A percentile compares a stretch with the other conserved stretches of the same genome.
phyloP scores from a whole-genome alignment of 1,139 yeast genomes.

The Hemisphaericaspora subhashii region DNA sequence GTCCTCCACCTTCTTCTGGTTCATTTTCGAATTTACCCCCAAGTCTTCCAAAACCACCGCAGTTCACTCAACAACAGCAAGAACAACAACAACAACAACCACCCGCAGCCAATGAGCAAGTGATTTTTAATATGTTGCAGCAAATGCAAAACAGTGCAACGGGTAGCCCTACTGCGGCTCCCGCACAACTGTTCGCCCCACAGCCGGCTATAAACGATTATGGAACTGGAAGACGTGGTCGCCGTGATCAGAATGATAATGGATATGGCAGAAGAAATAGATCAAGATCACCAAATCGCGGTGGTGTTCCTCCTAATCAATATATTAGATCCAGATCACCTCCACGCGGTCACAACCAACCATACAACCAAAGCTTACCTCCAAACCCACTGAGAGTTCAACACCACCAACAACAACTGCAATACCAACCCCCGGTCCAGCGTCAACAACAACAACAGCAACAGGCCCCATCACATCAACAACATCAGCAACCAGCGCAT shows the following conservation, averaged over 20 bases:
- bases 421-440: conserved; percentile 9
- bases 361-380: conserved; percentile 30
- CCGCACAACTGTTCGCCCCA: conserved; percentile 17
- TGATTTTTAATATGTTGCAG: conserved; percentile 44
- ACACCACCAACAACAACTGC: conserved; percentile 14
- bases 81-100: conserved; percentile 15
- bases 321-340: conserved; percentile 27
- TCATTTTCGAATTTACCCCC: not conserved
- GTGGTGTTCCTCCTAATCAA: conserved; percentile 12
- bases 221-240: conserved; percentile 34
- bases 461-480: conserved; percentile 10
- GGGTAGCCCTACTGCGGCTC: not conserved
- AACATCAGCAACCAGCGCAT: conserved; percentile 11
- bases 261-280: conserved; percentile 51
- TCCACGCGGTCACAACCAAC: conserved; percentile 14
- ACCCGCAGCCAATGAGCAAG: conserved; percentile 27
- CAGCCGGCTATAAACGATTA: conserved; percentile 15
- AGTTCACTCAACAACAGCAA: conserved; percentile 15
- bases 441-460: conserved; percentile 12
- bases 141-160: conserved; percentile 34
- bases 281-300: conserved; percentile 56
- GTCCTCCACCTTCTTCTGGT: conserved; percentile 14
- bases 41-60: conserved; percentile 10
- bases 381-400: conserved; percentile 13
- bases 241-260: conserved; percentile 29